Evolutionary conservation across 805 yeast genomes (phyloP).

Genomic region (Wickerhamomyces bisporus): DNA sequence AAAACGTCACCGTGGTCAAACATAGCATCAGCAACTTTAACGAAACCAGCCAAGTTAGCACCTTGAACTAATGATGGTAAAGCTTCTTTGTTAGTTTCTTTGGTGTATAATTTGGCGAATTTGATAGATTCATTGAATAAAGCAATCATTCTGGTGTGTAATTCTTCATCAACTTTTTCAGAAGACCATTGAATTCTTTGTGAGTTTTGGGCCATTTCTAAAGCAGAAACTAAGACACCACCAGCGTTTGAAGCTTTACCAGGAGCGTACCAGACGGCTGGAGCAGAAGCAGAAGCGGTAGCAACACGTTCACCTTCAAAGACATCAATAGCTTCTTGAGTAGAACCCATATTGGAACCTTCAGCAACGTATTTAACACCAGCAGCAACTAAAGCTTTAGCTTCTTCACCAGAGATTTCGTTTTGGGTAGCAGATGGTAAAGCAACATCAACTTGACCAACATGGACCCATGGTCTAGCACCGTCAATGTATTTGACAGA

Average conservation of each 20-base stretch:
- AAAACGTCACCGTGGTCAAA: slow-evolving; percentile 86
- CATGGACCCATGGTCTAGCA: slow-evolving; percentile 95
- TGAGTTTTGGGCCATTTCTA: slow-evolving; percentile 99
- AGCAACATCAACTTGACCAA: slow-evolving; percentile 90
- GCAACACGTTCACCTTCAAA: slow-evolving; percentile 76
- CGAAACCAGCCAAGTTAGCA: slow-evolving; percentile 98
- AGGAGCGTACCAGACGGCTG: slow-evolving; percentile 94
- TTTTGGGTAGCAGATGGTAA: slow-evolving; percentile 98
- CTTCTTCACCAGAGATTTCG: slow-evolving; percentile 96
- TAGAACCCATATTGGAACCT: slow-evolving; percentile 99
- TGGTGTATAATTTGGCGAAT: slow-evolving; percentile 77
- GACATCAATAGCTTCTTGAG: slow-evolving; percentile 92
- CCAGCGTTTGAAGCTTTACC: slow-evolving; percentile 99
- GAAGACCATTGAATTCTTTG: slow-evolving; percentile 86
- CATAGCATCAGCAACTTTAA: slow-evolving; percentile 98
- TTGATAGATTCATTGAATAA: slow-evolving; percentile 91
- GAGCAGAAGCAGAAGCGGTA: slow-evolving; percentile 35
- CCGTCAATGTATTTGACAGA: slow-evolving; percentile 80
- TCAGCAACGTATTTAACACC: slow-evolving; percentile 94
- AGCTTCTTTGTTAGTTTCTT: slow-evolving; percentile 57
- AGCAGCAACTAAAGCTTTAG: slow-evolving; percentile 85
- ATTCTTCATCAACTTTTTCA: slow-evolving; percentile 88
- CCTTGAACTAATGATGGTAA: slow-evolving; percentile 96
- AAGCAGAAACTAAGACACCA: slow-evolving; percentile 98
- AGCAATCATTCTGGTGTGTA: slow-evolving; percentile 87